Base-by-base conservation (phyloP, 805 yeast genomes). In the Tetrapisispora iriomotensis region DNA sequence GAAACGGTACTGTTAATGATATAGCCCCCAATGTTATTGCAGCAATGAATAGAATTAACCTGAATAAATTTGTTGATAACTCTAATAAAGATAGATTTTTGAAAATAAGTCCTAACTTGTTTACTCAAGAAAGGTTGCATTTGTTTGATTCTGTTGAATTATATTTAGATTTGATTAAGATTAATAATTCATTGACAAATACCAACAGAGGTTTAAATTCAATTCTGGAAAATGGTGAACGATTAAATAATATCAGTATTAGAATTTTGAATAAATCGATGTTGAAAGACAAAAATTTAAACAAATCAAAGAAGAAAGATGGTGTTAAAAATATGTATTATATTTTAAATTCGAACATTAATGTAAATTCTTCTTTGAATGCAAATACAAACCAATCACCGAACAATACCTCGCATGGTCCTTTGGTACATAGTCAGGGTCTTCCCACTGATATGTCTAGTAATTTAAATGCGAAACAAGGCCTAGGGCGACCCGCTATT, bases 261-360 rank as follows among this genome's bases (percentile, higher is more conserved):
- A 46, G 65, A 37, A 56, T 61, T 13, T 30, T 59, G 19, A 59
- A 59, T 39, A 61, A 59, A 42, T 51, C 56, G 13, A 23, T 56
- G 34, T 36, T 53, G 29, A 54, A 46, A 38, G 51, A 50, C 25
- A 46, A 51, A 21, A 38, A 53, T 29, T 45, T 54, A 13, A 57
- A 56, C 39, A 48, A 39, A 37, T 50, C 61, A 6, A 58, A 56
- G 45, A 61, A 54, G 33, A 47, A 54, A 34, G 65, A 61, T 26
- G 65, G 64, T 14, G 60, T 60, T n/a, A 56, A 48, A 39, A 59
- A 50, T 39, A 39, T 58, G 31, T 61, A 58, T 38, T 43, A 51
- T 18, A 56, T 61, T 15, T 35, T 56, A 26, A 51, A 50, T 28
- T 54, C 60, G 6, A 20, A 14, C 6, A 42, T 36, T 14, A 36